Base-by-base conservation (phyloP, 2,329 filamentous ascomycete species). In the Lasiodiplodia hormozganensis region DNA sequence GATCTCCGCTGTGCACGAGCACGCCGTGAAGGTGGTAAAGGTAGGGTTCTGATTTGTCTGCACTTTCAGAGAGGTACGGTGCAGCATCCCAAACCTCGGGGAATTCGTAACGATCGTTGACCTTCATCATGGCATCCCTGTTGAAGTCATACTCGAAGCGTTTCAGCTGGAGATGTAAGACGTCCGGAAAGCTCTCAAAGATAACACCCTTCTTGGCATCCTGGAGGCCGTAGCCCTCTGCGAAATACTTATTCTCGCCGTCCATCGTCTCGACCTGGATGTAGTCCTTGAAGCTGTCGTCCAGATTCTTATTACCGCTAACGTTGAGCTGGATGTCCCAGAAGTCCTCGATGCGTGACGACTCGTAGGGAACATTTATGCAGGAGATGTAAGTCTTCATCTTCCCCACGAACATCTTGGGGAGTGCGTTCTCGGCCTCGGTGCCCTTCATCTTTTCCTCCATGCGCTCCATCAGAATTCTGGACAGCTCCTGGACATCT, bases 281-380 rank as follows among this genome's bases (percentile, higher is more conserved):
- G 78, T 99, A 99, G 80, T 98, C 94, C 77, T 90, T 90, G 84
- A 99, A 98, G 77, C 95, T 98, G 75, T 96, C 94, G 71, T 97
- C 91, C 38, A 99, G 84, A 70, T 92, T 95, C 82, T 93, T 94
- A 85, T 97, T 97, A 38, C 94, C 94, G 71, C 92, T 92, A 62
- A 99, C 96, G 73, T 98, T 99, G 73, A 99, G 88, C 78, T 99
- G 96, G 70, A 99, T 93, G 78, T 99, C 96, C 96, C 96, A 99
- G 79, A 97, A 99, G 74, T 99, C 96, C 80, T 99, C 96, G 72
- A 96, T 89, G 70, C 95, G 89, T 70, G 94, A 97, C 25, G 94
- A 97, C 82, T 98, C 95, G 82, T 97, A 99, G 75, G 97, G 90
- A 70, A 99, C 96, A 79, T 99, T 96, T 79, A 99, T 97, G 83